Conservation (phyloP, 441 rosid species). For the Adansonia rubrostipa region DNA sequence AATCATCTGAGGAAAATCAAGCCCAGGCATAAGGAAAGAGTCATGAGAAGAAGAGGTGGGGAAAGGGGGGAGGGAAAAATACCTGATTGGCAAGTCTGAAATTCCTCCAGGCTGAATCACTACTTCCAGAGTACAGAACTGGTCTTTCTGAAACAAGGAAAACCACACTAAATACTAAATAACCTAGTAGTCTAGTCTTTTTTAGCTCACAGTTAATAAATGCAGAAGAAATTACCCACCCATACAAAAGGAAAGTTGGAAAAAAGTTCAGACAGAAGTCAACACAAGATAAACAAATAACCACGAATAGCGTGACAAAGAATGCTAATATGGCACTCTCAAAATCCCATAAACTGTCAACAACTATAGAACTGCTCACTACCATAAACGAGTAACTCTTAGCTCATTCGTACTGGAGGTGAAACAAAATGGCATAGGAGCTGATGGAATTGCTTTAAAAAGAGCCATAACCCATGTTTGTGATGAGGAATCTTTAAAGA, state of each 20-base stretch:
- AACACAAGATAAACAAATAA: not conserved
- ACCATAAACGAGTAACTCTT: not conserved
- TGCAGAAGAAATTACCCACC: not conserved
- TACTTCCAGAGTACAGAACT: constrained; percentile 52
- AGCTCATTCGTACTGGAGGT: not conserved
- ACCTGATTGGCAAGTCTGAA: constrained; percentile 67
- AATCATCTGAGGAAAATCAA: constrained; percentile 42
- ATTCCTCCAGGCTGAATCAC: constrained; percentile 49
- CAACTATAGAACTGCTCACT: not conserved
- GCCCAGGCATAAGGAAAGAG: constrained; percentile 9
- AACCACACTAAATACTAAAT: constrained; percentile 1
- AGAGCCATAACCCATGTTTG: constrained; percentile 6
- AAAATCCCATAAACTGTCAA: not conserved
- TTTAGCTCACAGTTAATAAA: not conserved
- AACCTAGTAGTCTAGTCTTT: not conserved
- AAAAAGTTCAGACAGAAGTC: not conserved
- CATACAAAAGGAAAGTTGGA: not conserved
- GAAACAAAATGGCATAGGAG: not conserved
- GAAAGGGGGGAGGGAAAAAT: not conserved
- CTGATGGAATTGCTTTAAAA: not conserved
- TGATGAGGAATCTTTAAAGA: not conserved
- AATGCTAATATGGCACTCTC: not conserved
- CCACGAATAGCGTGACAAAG: not conserved
- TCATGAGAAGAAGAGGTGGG: not conserved
- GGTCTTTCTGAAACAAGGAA: constrained; percentile 53